phyloP scores from a whole-genome alignment of 306 rosid species.

The Hylodesmum podocarpum region DNA sequence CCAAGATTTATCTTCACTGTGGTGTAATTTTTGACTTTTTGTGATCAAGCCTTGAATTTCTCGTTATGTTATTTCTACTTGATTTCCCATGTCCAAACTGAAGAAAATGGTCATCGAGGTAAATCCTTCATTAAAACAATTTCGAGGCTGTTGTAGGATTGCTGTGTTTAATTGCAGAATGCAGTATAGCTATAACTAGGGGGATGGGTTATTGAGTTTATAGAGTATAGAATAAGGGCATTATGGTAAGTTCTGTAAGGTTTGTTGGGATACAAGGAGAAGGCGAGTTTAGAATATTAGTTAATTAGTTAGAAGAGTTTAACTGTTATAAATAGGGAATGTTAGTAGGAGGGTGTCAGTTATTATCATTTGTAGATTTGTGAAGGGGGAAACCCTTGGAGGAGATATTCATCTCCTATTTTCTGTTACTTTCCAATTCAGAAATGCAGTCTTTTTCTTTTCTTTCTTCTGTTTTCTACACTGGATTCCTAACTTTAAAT shows the following conservation, averaged over 20 bases:
- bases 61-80: neutral
- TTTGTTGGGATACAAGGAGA: too few species aligned
- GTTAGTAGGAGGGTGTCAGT: too few species aligned
- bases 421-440: too few species aligned
- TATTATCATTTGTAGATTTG: too few species aligned
- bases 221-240: neutral
- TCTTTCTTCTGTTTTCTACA: too few species aligned
- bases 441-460: too few species aligned
- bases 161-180: neutral
- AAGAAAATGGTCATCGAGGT: neutral
- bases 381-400: too few species aligned
- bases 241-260: neutral
- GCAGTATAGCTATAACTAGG: neutral
- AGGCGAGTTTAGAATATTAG: too few species aligned
- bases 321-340: too few species aligned
- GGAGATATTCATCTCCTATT: too few species aligned
- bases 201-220: neutral
- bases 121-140: neutral
- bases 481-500: too few species aligned
- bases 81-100: neutral
- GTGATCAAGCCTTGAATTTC: neutral
- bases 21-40: neutral
- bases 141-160: slow-evolving; percentile 3
- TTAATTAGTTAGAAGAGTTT: too few species aligned
- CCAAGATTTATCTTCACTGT: neutral